These are phyloP conservation scores for Lentinula aciculospora DNA, from an alignment of 768 basidiomycete genomes.

Conservation along the genomic window DNA sequence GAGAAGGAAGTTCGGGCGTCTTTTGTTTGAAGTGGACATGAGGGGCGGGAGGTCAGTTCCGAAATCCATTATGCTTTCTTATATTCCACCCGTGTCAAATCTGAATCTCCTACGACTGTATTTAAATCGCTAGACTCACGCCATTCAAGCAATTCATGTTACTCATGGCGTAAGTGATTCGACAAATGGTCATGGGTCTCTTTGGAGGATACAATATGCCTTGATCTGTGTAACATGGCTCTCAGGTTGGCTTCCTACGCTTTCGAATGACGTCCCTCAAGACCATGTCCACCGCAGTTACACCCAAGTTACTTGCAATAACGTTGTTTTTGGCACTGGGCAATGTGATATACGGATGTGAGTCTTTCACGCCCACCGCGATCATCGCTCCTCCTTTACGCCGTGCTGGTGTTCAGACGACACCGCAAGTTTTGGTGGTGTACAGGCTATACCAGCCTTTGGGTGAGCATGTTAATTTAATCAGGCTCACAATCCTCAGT, in stretches of 20 bases:
- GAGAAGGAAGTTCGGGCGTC: slow-evolving; percentile 11
- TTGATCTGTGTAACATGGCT: not conserved
- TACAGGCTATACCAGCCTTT: slow-evolving; percentile 7
- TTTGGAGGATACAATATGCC: not conserved
- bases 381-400: not conserved
- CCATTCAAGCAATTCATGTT: not conserved
- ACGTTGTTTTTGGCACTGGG: slow-evolving; percentile 6
- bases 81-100: not conserved
- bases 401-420: not conserved
- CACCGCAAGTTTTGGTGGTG: slow-evolving; percentile 5
- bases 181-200: not conserved
- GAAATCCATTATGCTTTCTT: not conserved
- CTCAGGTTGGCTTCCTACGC: not conserved
- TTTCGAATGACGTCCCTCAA: not conserved
- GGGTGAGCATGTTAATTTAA: not conserved
- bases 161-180: not conserved
- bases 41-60: not conserved
- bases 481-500: not conserved
- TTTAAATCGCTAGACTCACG: not conserved
- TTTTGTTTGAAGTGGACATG: slow-evolving; percentile 2
- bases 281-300: not conserved
- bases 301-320: slow-evolving; percentile 5
- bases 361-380: not conserved
- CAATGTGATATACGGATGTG: slow-evolving; percentile 6
- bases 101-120: not conserved